Evolutionary conservation across 352 stramenopile species (phyloP), one percentile per base, ranked within the genome.

Genomic region (Pythium sp.): DNA sequence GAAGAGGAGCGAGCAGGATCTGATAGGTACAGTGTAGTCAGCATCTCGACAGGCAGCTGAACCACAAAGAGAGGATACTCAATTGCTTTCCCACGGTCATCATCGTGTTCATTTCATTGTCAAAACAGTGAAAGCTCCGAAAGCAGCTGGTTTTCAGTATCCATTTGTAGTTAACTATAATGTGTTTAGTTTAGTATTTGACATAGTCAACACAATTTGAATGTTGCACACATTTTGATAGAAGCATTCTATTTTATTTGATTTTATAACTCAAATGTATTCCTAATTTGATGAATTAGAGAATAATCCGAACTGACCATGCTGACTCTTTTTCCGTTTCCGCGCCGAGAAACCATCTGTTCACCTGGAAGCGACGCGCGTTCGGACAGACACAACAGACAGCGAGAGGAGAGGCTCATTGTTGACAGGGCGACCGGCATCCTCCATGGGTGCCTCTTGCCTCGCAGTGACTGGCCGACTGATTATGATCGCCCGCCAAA

Each of bases 401-500:
- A 46, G 38, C 38, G 38, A 46, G 38, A 46, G 51, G 6, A 54
- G 53, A 20, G 53, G 18, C 43, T 9, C 30, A 61, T 46, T 61
- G 28, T n/a, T 61, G 30, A 46, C 55, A 22, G 12, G 20, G 28
- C 7, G 28, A 0, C 54, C 14, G 9, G 5, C 53, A 38, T 1
- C 53, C 53, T 3, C 7, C 51, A 58, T 6, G 2, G 20, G 55
- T 41, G 30, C 18, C 55, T 61, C 55, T 61, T 61, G 28, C 14
- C 15, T 36, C 28, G 4, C 38, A 46, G 36, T 12, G 12, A 43
- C 36, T 15, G 34, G n/a, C 15, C 8, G 18, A 22, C 43, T 59
- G 55, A 61, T 61, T 61, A 61, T 61, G 55, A 61, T 46, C 22
- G 20, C 55, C 55, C 20, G 18, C 20, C 30, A 26, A 28, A 43